Percentiles rank a stretch among this genome's conserved stretches.
Conservation (phyloP, 23 red algal species). For the Rhodosorus marinus region DNA sequence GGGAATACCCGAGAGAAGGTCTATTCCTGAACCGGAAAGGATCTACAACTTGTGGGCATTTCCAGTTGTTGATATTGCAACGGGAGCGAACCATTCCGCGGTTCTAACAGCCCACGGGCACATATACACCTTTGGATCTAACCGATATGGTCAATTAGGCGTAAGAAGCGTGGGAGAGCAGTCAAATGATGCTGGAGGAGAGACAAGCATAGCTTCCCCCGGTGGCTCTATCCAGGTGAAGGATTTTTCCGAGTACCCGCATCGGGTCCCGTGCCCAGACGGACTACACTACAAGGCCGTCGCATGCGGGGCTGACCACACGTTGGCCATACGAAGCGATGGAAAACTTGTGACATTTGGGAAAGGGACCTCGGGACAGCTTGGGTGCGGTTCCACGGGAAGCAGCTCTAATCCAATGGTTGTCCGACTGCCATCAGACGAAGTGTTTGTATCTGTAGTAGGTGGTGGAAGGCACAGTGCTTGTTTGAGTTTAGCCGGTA, state of each 20-base stretch:
- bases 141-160: conserved; percentile 68
- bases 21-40: conserved; percentile 8
- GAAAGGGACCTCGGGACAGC: conserved; percentile 36
- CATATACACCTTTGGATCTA: conserved; percentile 65
- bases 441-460: conserved; percentile 19
- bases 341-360: conserved; percentile 47
- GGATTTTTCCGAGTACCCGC: background rate
- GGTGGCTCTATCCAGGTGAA: background rate
- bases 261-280: background rate
- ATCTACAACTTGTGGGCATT: conserved; percentile 26
- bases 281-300: conserved; percentile 9
- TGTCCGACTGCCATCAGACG: conserved; percentile 3
- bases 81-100: conserved; percentile 52
- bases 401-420: conserved; percentile 12
- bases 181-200: background rate
- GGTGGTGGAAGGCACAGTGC: conserved; percentile 60
- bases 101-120: conserved; percentile 53
- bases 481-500: conserved; percentile 32
- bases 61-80: conserved; percentile 24
- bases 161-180: background rate
- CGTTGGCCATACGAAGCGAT: conserved; percentile 29
- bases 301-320: conserved; percentile 42
- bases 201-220: background rate
- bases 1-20: conserved; percentile 10
- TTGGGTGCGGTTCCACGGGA: conserved; percentile 33